phyloP scores from a whole-genome alignment of 1,139 yeast genomes.

The Diutina catenulata region DNA sequence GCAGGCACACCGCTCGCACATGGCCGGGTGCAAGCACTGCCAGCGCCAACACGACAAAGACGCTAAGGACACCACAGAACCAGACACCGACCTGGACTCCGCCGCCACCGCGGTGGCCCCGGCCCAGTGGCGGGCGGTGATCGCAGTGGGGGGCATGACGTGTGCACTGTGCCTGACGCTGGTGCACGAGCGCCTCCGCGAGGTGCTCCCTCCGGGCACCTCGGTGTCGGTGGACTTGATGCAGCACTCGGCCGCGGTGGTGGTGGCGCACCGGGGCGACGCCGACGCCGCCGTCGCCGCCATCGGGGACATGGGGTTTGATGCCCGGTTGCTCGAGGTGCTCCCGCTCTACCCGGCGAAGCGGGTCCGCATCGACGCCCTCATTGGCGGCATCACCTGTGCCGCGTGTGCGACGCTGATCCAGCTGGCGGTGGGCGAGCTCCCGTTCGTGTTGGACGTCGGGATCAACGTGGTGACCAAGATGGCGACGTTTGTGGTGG shows the following conservation, averaged over 20 bases:
- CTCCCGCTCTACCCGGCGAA: too few species aligned
- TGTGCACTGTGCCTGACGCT: constrained; percentile 47
- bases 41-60: not conserved
- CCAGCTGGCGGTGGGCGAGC: constrained; percentile 31
- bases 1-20: constrained; percentile 3
- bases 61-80: constrained; percentile 9
- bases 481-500: constrained; percentile 47
- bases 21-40: not conserved
- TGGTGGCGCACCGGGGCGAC: constrained; percentile 38
- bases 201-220: constrained; percentile 14
- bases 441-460: constrained; percentile 42
- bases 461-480: constrained; percentile 50
- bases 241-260: constrained; percentile 31
- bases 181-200: constrained; percentile 32
- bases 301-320: constrained; percentile 46
- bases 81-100: constrained; percentile 20
- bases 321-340: constrained; percentile 45
- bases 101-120: constrained; percentile 6
- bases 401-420: constrained; percentile 59
- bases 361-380: constrained; percentile 46
- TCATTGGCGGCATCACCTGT: constrained; percentile 68
- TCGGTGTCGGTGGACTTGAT: constrained; percentile 24
- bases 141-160: constrained; percentile 53
- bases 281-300: constrained; percentile 36
- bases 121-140: constrained; percentile 34